phyloP scores from a whole-genome alignment of 1,284 basidiomycete genomes.

The Filobasidium uniguttulatum region DNA sequence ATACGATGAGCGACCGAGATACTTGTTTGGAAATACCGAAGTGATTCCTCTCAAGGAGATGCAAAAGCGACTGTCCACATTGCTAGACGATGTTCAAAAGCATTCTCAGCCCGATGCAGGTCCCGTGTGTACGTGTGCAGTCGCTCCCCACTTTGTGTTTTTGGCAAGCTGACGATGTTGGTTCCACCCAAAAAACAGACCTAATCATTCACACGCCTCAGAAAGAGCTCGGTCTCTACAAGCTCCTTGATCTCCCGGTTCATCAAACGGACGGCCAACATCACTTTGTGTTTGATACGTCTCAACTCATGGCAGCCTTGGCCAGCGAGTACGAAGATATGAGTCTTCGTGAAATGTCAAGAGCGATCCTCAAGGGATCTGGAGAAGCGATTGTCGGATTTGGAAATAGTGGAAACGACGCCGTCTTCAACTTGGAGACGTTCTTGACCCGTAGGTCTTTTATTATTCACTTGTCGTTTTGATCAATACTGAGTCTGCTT shows the following conservation, averaged over 20 bases:
- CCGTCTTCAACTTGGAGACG: background rate
- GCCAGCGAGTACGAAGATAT: background rate
- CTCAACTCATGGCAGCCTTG: background rate
- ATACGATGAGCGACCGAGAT: conserved; percentile 18
- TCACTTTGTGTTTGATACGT: too few relatives aligned
- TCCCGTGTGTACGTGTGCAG: background rate
- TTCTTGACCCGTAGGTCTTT: background rate
- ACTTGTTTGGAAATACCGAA: conserved; percentile 5
- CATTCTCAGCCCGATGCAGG: background rate
- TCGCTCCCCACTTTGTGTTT: too few relatives aligned
- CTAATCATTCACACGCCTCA: background rate
- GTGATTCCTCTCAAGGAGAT: background rate
- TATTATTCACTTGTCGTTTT: too few relatives aligned
- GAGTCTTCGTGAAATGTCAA: background rate
- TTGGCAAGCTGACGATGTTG: background rate
- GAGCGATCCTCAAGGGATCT: background rate
- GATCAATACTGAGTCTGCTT: background rate
- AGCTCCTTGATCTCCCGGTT: background rate
- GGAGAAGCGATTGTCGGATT: background rate
- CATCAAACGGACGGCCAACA: too few relatives aligned
- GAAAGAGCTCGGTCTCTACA: background rate
- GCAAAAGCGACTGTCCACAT: background rate
- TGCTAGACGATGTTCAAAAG: background rate
- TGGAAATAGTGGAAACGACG: background rate
- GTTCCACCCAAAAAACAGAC: background rate